Evolutionary conservation across 306 rosid genomes (phyloP).

Genomic region (Clitoria ternatea): DNA sequence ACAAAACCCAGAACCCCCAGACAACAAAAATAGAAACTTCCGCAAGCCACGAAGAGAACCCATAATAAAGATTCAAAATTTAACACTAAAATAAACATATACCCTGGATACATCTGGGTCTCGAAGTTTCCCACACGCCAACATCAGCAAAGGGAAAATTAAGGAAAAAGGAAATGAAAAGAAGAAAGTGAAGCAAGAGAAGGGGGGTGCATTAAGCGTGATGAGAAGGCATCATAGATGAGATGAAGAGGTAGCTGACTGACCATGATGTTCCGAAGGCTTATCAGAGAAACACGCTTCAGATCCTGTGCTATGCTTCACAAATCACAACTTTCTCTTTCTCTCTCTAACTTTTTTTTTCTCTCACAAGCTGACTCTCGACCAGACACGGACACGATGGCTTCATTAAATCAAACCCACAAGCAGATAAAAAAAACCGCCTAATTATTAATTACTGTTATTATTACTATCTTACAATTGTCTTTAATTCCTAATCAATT

Average conservation of each 20-base stretch:
- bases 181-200: too few relatives aligned
- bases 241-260: conserved; percentile 39
- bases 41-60: not conserved
- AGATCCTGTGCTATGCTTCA: conserved; percentile 24
- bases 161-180: not conserved
- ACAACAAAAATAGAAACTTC: conserved; percentile 18
- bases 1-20: conserved; percentile 10
- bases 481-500: not conserved
- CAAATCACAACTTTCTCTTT: not conserved
- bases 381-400: conserved; percentile 43
- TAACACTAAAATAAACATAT: conserved; percentile 10
- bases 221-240: not conserved
- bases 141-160: not conserved
- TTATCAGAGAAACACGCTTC: conserved; percentile 12
- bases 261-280: conserved; percentile 33
- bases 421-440: conserved; percentile 7
- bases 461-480: not conserved
- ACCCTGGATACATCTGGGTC: conserved; percentile 4
- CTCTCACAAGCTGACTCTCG: conserved; percentile 24
- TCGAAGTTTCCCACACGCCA: conserved; percentile 17
- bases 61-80: conserved; percentile 6
- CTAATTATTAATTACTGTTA: conserved; percentile 10
- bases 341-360: conserved; percentile 16
- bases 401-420: conserved; percentile 51
- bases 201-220: not conserved